Base-by-base conservation (phyloP, 257 asterid species). In the Nyctanthes arbortristis region DNA sequence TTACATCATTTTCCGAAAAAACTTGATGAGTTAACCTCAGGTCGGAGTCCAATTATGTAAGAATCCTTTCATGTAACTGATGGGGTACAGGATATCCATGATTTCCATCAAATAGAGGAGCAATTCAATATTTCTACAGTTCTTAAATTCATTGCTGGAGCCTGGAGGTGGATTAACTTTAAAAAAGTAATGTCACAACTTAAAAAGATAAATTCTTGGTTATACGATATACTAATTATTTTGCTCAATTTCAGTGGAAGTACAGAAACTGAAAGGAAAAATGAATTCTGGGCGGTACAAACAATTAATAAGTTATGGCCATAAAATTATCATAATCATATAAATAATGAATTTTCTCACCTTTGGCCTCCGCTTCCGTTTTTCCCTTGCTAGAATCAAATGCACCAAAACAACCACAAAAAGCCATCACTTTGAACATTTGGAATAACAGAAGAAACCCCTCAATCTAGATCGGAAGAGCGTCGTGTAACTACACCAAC, bases 321-420 rank as follows among this genome's bases (percentile, higher is more conserved):
- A 67, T 32, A 47, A 33, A 62, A 29, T 59, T 34, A 33, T 22
- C 14, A 59, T 13, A 47, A 28, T 20, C 0, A 55, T 0, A 25
- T 2, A 13, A 9, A 14, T 12, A 37, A 59, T 13, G 4, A 39
- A 7, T 11, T 56, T 3, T 43, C 74, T 63, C 36, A 90, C 91
- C 96, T 81, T 78, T 77, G 24, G 74, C 32, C 36, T 73, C 78
- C 0, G 70, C 34, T 32, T 73, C 65, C 14, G 71, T 61, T 0
- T 75, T 67, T 7, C 77, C 68, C 66, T 67, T 85, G 72, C 84
- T 77, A 30, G 79, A 86, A 77, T 61, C 81, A 68, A 73, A 84
- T 3, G 71, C 84, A 37, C 91, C 81, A 79, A 84, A 90, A 75
- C 97, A 90, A 75, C 68, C 73, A 7, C 68, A 75, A 37, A 85